These are phyloP conservation scores for Globisporangium barbulae DNA, from an alignment of 352 stramenopile genomes.

Conservation along the genomic window DNA sequence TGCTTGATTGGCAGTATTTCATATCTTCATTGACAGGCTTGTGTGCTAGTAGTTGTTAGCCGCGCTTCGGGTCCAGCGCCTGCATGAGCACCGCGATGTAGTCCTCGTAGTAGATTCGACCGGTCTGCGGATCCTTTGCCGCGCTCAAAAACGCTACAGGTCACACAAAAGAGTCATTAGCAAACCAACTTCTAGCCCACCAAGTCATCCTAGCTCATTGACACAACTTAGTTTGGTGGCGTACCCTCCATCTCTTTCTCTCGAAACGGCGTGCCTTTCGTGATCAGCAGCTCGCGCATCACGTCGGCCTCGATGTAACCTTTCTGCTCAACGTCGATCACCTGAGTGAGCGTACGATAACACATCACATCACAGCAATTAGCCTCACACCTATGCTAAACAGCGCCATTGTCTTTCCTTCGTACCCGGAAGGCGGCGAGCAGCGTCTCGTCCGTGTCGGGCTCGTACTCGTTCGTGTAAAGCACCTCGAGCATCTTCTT, in stretches of 20 bases:
- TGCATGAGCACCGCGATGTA: conserved; percentile 83
- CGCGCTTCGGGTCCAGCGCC: conserved; percentile 40
- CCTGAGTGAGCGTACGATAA: conserved; percentile 17
- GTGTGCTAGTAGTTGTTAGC: background rate
- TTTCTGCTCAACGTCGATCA: conserved; percentile 74
- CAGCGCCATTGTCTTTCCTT: too few relatives aligned
- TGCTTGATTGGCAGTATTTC: background rate
- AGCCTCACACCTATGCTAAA: too few relatives aligned
- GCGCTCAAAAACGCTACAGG: conserved; percentile 70
- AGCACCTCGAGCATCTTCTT: conserved; percentile 93
- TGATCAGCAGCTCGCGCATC: conserved; percentile 88
- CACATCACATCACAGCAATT: background rate
- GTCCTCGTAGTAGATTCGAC: conserved; percentile 91
- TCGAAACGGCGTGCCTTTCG: conserved; percentile 87
- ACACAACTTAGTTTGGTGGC: background rate
- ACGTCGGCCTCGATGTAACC: conserved; percentile 88
- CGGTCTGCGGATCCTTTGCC: conserved; percentile 82
- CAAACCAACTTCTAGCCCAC: background rate
- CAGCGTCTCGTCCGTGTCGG: conserved; percentile 86
- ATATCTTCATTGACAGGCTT: background rate
- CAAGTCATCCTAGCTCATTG: background rate
- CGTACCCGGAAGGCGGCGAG: conserved; percentile 66
- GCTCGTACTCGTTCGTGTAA: conserved; percentile 85
- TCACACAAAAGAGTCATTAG: conserved; percentile 5
- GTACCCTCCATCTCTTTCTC: conserved; percentile 89